Base-by-base conservation (phyloP, 2,329 filamentous ascomycete genomes). In the Hypoxylon sp. region DNA sequence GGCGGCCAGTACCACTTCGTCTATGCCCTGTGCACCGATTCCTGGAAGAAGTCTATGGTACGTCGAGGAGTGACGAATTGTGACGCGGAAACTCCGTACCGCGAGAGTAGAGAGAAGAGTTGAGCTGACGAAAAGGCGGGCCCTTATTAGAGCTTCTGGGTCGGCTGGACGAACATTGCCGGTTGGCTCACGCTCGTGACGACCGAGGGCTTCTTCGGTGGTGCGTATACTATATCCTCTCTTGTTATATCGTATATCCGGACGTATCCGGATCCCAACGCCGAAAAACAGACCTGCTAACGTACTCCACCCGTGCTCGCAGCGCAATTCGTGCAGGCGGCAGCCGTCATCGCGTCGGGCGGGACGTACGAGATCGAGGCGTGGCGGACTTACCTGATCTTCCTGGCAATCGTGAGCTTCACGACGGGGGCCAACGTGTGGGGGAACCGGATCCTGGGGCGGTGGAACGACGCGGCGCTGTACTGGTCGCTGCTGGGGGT, bases 1-100 rank as follows among this genome's bases (percentile, higher is more conserved):
- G 78, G 77, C 6, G 78, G 78, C 0, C 78, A 80, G 41, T 80
- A 79, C 65, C 76, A 80, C 46, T 78, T 77, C 21, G 75, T 76
- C 2, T 77, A 76, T 58, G 75, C 76, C 0, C 48, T 79, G 7
- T 77, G 72, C 23, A 72, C 73, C 2, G 69, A 75, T 0, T 65
- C 61, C 15, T 79, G 77, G 76, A 75, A 69, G 46, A 74, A 70
- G 27, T 51, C 69, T 0, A 72, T 75, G 69, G 76, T 77, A 52
- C 21, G 66, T 52, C n/a, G n/a, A n/a, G n/a, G n/a, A n/a, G 21
- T 1, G 0, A 7, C 33, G 17, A 17, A n/a, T n/a, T 17, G 31
- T 15, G 31, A 0, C 7, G 15, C 13, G 38, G 8, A 10, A 10
- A 20, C 31, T 2, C 23, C 10, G 3, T 6, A 9, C 2, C 1